Evolutionary conservation across 495 filamentous ascomycete genomes (phyloP).

Genomic region (Trichoderma erinaceum): DNA sequence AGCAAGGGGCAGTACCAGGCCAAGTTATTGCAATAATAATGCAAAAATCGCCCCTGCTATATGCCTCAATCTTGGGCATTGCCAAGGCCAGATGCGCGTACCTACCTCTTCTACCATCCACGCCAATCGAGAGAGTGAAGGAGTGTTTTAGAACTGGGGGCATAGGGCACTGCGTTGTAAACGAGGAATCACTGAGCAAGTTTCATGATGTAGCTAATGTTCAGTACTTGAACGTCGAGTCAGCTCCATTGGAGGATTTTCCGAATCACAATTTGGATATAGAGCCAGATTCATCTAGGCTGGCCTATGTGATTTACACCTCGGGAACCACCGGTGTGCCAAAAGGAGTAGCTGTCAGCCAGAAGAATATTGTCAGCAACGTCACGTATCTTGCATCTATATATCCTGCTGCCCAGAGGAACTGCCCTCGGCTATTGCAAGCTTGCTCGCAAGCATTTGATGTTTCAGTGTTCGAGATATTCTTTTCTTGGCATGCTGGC

Average conservation of each 20-base stretch:
- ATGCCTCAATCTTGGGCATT: constrained; percentile 63
- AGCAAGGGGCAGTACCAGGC: constrained; percentile 38
- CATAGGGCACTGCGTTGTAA: constrained; percentile 42
- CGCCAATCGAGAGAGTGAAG: constrained; percentile 48
- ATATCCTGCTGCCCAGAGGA: constrained; percentile 43
- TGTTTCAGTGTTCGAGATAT: constrained; percentile 75
- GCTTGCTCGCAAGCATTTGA: constrained; percentile 70
- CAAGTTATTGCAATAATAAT: constrained; percentile 61
- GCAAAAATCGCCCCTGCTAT: constrained; percentile 62
- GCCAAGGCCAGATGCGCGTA: constrained; percentile 70
- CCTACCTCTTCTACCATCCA: constrained; percentile 61
- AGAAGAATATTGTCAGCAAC: constrained; percentile 62
- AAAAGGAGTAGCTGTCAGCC: constrained; percentile 66
- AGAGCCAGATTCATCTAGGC: constrained; percentile 28
- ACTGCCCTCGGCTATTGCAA: constrained; percentile 54
- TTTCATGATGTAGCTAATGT: constrained; percentile 25
- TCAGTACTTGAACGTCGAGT: constrained; percentile 32
- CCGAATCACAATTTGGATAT: constrained; percentile 29
- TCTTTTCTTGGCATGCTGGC: constrained; percentile 68
- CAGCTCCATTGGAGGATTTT: constrained; percentile 22
- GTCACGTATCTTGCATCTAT: constrained; percentile 51
- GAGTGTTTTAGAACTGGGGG: constrained; percentile 49
- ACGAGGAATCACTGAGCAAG: constrained; percentile 20
- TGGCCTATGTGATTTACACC: constrained; percentile 60
- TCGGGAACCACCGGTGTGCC: constrained; percentile 60